These are phyloP conservation scores for Fagus sylvatica DNA, from an alignment of 306 rosid species.

Conservation along the genomic window DNA sequence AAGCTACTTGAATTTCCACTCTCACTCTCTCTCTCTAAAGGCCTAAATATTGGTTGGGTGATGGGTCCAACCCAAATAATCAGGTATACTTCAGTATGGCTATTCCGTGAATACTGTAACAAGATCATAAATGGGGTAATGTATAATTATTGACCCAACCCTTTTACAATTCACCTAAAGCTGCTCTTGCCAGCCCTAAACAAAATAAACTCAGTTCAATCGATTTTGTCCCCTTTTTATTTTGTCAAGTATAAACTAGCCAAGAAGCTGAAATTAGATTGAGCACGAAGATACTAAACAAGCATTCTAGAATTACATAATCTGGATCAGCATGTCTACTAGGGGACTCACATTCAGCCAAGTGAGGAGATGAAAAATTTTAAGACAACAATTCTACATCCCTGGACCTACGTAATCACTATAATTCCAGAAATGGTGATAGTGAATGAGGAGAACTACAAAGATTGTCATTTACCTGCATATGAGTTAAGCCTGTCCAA, in stretches of 20 bases:
- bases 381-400: not conserved
- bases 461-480: slow-evolving; percentile 59
- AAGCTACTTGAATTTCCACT: no score
- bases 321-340: not conserved
- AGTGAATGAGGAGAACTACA: slow-evolving; percentile 14
- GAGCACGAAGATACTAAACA: not conserved
- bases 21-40: no score
- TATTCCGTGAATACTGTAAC: not conserved
- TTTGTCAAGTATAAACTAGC: not conserved
- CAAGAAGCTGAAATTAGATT: not conserved
- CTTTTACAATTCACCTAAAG: not conserved
- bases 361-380: slow-evolving; percentile 1
- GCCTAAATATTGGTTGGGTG: no score
- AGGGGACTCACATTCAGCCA: not conserved
- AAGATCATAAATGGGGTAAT: not conserved
- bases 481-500: slow-evolving; percentile 68
- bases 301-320: not conserved
- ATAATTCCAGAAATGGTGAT: slow-evolving; percentile 13
- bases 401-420: not conserved
- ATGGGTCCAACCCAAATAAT: no score
- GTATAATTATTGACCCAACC: no score
- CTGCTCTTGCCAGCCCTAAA: not conserved
- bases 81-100: no score
- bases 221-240: not conserved
- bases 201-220: not conserved